phyloP scores from a whole-genome alignment of 1,284 basidiomycete genomes.

The Singerocomus inundabilis region DNA sequence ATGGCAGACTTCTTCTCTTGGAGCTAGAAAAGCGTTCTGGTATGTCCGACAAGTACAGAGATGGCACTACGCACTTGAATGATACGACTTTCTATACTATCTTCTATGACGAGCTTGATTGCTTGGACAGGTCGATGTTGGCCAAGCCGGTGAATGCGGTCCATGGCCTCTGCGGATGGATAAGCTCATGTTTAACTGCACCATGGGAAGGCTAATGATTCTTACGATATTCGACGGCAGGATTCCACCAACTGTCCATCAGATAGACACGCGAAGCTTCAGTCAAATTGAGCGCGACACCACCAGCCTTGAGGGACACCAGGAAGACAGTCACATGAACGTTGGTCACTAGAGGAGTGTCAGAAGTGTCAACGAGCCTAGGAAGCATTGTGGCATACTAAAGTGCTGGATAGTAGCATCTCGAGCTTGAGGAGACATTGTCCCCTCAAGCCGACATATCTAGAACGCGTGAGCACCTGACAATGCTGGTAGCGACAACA shows the following conservation, averaged over 20 bases:
- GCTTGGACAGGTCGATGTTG: slow-evolving; percentile 92
- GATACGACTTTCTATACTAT: slow-evolving; percentile 95
- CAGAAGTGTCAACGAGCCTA: slow-evolving; percentile 2
- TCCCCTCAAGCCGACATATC: slow-evolving; percentile 94
- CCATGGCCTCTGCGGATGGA: slow-evolving; percentile 81
- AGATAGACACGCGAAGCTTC: slow-evolving; percentile 91
- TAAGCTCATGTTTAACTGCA: slow-evolving; percentile 16
- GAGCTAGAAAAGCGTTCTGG: slow-evolving; percentile 45
- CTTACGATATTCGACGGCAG: slow-evolving; percentile 78
- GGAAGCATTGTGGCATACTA: slow-evolving; percentile 50
- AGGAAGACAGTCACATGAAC: slow-evolving; percentile 92
- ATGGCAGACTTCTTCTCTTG: slow-evolving; percentile 93
- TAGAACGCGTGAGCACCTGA: slow-evolving; percentile 35
- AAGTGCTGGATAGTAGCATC: slow-evolving; percentile 95
- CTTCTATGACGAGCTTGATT: slow-evolving; percentile 93
- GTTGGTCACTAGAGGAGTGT: slow-evolving; percentile 69
- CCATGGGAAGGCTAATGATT: slow-evolving; percentile 8
- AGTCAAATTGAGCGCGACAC: slow-evolving; percentile 93
- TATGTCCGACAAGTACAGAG: background rate
- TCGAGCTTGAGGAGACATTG: slow-evolving; percentile 95
- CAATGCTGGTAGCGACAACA: background rate
- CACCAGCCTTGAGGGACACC: slow-evolving; percentile 94
- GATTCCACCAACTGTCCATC: slow-evolving; percentile 93
- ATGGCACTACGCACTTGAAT: slow-evolving; percentile 50
- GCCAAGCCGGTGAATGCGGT: slow-evolving; percentile 89